Conservation (phyloP, 192 early-diverging fungal species). For the Podochytrium sp. region DNA sequence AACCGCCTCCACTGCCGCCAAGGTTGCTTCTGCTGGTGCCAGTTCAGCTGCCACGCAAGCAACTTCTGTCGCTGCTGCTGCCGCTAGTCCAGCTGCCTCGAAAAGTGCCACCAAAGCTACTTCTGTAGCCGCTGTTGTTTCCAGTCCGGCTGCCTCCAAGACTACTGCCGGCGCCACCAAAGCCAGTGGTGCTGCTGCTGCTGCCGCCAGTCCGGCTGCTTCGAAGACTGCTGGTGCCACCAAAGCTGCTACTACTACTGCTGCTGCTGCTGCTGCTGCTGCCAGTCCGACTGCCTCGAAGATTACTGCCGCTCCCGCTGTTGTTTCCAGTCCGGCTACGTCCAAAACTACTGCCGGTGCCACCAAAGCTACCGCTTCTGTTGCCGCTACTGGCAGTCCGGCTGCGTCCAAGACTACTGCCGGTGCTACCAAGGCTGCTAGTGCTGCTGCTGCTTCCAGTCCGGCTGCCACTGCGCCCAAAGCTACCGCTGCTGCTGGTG, state of each 20-base stretch:
- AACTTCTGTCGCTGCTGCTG: too few species aligned
- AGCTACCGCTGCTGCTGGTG: too few species aligned
- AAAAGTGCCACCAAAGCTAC: neutral
- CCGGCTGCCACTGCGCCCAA: neutral
- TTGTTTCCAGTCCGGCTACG: neutral
- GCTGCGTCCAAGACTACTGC: too few species aligned
- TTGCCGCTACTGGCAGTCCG: neutral
- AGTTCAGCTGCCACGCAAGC: slow-evolving; percentile 15
- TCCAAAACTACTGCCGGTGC: neutral
- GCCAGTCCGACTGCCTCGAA: neutral
- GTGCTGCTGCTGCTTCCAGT: neutral
- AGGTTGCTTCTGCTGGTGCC: slow-evolving; percentile 16
- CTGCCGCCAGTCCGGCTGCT: neutral
- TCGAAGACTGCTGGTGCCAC: too few species aligned
- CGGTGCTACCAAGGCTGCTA: too few species aligned
- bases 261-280: neutral
- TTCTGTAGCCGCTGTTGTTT: neutral
- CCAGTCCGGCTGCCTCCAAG: neutral
- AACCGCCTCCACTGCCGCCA: too few species aligned
- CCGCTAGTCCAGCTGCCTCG: slow-evolving; percentile 19
- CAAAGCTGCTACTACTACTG: too few species aligned
- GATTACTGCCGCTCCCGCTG: too few species aligned
- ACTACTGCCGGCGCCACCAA: neutral
- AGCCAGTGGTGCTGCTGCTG: neutral
- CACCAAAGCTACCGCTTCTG: neutral